Evolutionary conservation across 108 stramenopile genomes (phyloP).

Genomic region (Nannochloropsis granulata): DNA sequence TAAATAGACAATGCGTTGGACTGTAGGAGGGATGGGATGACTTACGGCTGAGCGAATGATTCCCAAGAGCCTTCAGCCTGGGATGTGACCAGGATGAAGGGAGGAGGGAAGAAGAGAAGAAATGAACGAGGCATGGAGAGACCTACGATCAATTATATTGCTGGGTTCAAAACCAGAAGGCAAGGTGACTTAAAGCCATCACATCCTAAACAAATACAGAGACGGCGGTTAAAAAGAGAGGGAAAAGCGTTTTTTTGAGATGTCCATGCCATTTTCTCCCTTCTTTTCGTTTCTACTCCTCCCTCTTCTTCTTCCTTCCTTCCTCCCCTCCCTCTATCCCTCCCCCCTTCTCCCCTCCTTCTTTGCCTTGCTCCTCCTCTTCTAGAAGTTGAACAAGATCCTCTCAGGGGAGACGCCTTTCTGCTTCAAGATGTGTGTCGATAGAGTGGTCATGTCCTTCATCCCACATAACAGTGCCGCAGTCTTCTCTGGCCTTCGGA

Average conservation of each 20-base stretch:
- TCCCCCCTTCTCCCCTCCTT: background rate
- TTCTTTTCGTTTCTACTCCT: background rate
- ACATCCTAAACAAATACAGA: no score
- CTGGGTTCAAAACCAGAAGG: background rate
- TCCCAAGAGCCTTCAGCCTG: no score
- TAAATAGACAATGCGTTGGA: no score
- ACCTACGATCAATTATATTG: background rate
- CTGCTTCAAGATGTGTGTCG: background rate
- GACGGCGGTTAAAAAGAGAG: background rate
- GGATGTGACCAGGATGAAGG: no score
- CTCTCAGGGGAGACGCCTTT: background rate
- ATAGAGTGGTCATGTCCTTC: background rate
- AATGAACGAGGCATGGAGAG: background rate
- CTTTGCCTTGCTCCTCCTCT: background rate
- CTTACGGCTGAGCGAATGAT: no score
- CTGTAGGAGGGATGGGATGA: no score
- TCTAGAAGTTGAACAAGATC: background rate
- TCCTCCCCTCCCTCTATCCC: background rate
- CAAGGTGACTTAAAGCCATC: no score
- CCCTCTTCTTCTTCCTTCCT: background rate
- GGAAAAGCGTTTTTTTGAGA: background rate
- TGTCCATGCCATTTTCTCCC: background rate
- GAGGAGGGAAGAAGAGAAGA: background rate
- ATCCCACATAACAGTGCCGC: background rate
- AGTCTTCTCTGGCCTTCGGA: background rate